Base-by-base conservation (phyloP, 805 yeast genomes). In the Tetrapisispora nanseiensis region DNA sequence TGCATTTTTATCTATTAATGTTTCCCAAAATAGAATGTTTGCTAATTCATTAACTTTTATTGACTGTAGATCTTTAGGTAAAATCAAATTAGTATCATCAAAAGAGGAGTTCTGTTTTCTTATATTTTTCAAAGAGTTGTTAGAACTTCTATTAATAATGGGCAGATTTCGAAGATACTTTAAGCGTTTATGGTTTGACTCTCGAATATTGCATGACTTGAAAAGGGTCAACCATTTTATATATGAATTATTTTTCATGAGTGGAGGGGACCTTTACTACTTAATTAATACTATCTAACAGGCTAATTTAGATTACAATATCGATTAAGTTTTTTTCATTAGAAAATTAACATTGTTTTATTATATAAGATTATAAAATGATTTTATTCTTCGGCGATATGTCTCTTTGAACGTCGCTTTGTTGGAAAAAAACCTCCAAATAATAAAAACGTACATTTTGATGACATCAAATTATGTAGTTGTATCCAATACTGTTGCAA, bases 171-270 rank as follows among this genome's bases (percentile, higher is more conserved):
- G 39, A 19, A n/a, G 8, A 27, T 16, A 36, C 20, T 27, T 16
- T 13, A 36, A 20, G 6, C 12, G 16, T 27, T 6, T 19, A 19
- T 27, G 19, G 6, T 12, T 12, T 13, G 29, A 6, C 20, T 36
- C 39, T 18, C 39, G 30, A 20, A 20, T 19, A 4, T 7, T 11
- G 11, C 22, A 36, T 27, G 39, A 36, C 19, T 26, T 27, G 15
- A 36, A 36, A 7, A 36, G 22, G 13, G 31, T 36, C 12, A 36
- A 15, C 39, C 39, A 36, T 16, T 36, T 28, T 18, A 18, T 27
- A 27, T 36, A 36, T 26, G 33, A 16, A n/a, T 27, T 36, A 4
- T 23, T 12, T 7, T 21, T 20, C 39, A 36, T 36, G 6, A n/a
- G 21, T 26, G 22, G 11, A 18, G n/a, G 15, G n/a, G n/a, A n/a